Evolutionary conservation across 129 eudicot species (phyloP).

Genomic region (Mikania micrantha): DNA sequence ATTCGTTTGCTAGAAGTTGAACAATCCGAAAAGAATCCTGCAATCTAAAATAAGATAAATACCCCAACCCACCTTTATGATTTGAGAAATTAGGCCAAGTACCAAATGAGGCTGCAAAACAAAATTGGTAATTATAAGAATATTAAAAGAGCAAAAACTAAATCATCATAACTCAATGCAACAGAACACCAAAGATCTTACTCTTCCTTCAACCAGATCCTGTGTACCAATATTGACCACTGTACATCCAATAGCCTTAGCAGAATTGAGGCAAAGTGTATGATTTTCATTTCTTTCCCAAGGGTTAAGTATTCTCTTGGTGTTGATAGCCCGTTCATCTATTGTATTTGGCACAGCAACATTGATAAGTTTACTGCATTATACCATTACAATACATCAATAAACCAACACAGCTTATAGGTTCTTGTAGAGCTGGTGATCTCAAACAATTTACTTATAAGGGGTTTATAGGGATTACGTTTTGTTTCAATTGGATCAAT

Average conservation of each 20-base stretch:
- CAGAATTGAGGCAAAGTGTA: constrained; percentile 94
- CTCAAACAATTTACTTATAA: background rate
- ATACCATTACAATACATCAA: constrained; percentile 11
- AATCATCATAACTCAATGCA: background rate
- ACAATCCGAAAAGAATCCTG: background rate
- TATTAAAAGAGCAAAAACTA: background rate
- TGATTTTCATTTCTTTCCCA: constrained; percentile 99
- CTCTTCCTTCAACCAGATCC: constrained; percentile 93
- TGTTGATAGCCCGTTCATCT: constrained; percentile 92
- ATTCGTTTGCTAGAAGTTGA: background rate
- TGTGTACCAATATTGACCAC: constrained; percentile 92
- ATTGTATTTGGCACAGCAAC: constrained; percentile 90
- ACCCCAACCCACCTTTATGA: constrained; percentile 88
- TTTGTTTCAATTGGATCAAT: background rate
- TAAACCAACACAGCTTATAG: background rate
- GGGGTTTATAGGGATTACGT: background rate
- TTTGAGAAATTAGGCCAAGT: constrained; percentile 88
- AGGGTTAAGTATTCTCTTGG: constrained; percentile 76
- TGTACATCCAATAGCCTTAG: constrained; percentile 97
- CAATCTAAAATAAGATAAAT: constrained; percentile 2
- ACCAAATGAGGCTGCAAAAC: constrained; percentile 83
- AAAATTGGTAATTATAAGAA: background rate
- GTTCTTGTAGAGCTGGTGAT: background rate
- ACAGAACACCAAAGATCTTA: constrained; percentile 18
- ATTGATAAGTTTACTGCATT: constrained; percentile 90